Evolutionary conservation across 192 early-diverging fungal genomes (phyloP).

Genomic region (Coemansia sp.): DNA sequence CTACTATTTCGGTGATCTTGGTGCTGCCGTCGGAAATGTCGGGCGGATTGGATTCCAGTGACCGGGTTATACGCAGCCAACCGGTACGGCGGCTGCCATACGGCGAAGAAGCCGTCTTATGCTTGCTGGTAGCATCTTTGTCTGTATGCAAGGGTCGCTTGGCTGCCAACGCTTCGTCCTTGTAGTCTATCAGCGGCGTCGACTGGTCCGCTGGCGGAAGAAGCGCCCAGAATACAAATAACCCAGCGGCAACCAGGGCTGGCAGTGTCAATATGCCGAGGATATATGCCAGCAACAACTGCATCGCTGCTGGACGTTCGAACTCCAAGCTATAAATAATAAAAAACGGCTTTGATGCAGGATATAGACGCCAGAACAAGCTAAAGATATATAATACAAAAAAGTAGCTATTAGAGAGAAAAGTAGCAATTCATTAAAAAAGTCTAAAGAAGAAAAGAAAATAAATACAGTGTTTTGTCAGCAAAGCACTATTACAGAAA

Average conservation of each 20-base stretch:
- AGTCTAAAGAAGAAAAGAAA: background rate
- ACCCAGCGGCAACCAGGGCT: constrained; percentile 17
- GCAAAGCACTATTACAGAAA: background rate
- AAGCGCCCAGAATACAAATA: constrained; percentile 32
- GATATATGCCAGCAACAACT: constrained; percentile 37
- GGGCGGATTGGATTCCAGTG: constrained; percentile 23
- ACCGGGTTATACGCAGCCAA: constrained; percentile 50
- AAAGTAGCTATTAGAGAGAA: no score
- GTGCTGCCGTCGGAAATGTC: constrained; percentile 18
- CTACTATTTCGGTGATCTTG: constrained; percentile 41
- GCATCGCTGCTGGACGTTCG: constrained; percentile 19
- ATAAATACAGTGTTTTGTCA: background rate
- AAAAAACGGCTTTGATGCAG: no score
- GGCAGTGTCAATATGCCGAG: constrained; percentile 48
- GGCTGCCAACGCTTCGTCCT: background rate
- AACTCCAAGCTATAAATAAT: background rate
- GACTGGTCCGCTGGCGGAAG: constrained; percentile 6
- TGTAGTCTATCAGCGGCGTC: background rate
- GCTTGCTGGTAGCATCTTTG: background rate
- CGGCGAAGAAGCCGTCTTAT: constrained; percentile 20
- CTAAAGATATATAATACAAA: no score
- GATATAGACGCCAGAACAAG: no score
- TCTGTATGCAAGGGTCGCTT: background rate
- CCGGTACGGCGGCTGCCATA: constrained; percentile 45
- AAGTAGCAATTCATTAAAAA: no score